Conservation (phyloP, 2,329 filamentous ascomycete species). For the Acephala macrosclerotiorum region DNA sequence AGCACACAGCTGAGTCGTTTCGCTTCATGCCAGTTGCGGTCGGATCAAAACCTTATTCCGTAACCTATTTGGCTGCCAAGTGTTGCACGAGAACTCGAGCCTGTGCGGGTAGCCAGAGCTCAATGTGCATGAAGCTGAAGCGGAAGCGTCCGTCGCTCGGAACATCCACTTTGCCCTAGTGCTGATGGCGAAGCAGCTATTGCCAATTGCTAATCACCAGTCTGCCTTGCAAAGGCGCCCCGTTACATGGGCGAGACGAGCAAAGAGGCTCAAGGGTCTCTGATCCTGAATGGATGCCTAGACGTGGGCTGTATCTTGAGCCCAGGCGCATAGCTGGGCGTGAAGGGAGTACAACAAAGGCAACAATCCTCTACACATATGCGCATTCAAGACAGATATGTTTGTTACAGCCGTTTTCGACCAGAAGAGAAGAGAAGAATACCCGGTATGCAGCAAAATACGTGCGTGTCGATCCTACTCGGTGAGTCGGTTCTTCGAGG, state of each 20-base stretch:
- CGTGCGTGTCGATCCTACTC: conserved; percentile 8
- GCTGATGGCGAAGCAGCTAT: conserved; percentile 6
- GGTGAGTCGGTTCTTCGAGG: conserved; percentile 4
- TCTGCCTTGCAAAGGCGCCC: conserved; percentile 9
- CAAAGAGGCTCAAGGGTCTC: conserved; percentile 2
- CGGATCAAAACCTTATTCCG: background rate
- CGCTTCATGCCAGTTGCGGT: background rate
- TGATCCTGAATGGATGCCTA: conserved; percentile 2
- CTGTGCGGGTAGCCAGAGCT: background rate
- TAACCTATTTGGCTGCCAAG: background rate
- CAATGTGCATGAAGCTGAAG: conserved; percentile 9
- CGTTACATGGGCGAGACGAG: conserved; percentile 4
- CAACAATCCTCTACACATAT: background rate
- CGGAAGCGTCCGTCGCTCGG: conserved; percentile 6
- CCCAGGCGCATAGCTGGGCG: background rate
- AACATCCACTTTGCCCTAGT: conserved; percentile 3
- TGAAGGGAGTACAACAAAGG: too few species aligned
- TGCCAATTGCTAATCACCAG: background rate
- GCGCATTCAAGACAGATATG: background rate
- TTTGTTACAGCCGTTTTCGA: background rate
- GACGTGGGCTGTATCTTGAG: background rate
- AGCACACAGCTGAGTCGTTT: background rate
- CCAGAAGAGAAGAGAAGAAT: background rate
- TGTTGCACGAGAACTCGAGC: background rate
- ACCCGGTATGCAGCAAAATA: background rate